These are phyloP conservation scores for Tricladium varicosporioides DNA, from an alignment of 2,329 filamentous ascomycete genomes.

Conservation along the genomic window DNA sequence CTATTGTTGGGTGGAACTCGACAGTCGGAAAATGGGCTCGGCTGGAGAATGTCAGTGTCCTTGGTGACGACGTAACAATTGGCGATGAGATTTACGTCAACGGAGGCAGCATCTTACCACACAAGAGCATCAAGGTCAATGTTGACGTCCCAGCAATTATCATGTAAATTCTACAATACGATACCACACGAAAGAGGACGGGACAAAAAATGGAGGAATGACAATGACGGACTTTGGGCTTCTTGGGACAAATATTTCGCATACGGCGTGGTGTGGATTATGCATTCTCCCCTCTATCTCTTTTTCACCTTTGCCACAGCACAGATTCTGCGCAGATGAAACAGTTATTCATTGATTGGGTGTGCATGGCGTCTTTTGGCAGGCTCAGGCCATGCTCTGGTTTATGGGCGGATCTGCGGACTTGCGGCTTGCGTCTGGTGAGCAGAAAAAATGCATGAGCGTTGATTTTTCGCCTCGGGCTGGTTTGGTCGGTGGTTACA, in stretches of 20 bases:
- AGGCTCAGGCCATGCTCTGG: background rate
- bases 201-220: no score
- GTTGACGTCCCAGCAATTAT: conserved; percentile 77
- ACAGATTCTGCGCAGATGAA: no score
- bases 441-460: background rate
- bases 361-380: conserved; percentile 9
- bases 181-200: no score
- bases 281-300: conserved; percentile 5
- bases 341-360: conserved; percentile 4
- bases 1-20: conserved; percentile 98
- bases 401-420: background rate
- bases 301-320: no score
- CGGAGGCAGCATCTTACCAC: conserved; percentile 88
- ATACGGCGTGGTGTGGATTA: background rate
- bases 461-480: no score
- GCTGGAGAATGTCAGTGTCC: conserved; percentile 95
- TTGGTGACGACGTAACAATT: conserved; percentile 96
- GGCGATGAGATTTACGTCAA: conserved; percentile 99
- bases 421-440: background rate
- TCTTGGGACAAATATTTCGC: background rate
- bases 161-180: conserved; percentile 47
- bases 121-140: conserved; percentile 99
- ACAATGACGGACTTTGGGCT: background rate
- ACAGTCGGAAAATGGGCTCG: conserved; percentile 93
- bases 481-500: no score